These are phyloP conservation scores for Cryptococcus amylolentus DNA, from an alignment of 1,284 basidiomycete species.

Conservation along the genomic window DNA sequence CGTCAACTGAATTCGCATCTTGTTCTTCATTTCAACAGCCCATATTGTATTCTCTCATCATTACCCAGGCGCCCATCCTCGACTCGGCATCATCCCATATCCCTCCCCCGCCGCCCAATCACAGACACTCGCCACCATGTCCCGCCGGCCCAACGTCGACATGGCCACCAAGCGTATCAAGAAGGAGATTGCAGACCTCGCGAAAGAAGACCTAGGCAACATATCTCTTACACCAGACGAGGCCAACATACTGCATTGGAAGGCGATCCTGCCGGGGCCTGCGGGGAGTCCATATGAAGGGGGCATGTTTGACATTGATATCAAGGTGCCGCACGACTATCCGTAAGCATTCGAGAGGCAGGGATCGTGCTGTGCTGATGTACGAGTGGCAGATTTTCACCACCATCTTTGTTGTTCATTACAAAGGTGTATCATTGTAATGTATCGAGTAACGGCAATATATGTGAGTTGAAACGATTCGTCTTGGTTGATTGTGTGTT, in stretches of 20 bases:
- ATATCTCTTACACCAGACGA: conserved; percentile 67
- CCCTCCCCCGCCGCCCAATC: neutral
- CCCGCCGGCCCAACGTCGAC: conserved; percentile 46
- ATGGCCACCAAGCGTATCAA: conserved; percentile 83
- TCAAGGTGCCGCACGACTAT: conserved; percentile 70
- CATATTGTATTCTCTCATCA: neutral
- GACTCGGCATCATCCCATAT: neutral
- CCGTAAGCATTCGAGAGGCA: conserved; percentile 59
- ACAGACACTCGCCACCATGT: conserved; percentile 2
- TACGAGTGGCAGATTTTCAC: conserved; percentile 63
- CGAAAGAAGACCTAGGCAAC: conserved; percentile 74
- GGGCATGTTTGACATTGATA: conserved; percentile 72
- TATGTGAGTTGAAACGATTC: conserved; percentile 39
- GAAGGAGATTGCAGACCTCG: conserved; percentile 76
- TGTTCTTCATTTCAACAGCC: neutral
- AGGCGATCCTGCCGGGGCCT: conserved; percentile 71
- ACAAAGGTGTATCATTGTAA: conserved; percentile 95
- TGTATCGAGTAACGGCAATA: conserved; percentile 62
- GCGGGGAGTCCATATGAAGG: conserved; percentile 84
- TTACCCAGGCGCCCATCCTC: neutral
- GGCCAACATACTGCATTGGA: conserved; percentile 60
- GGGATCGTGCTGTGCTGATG: neutral
- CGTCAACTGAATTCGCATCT: neutral
- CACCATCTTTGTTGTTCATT: conserved; percentile 71
- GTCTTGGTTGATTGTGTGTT: neutral